These are phyloP conservation scores for Podaxis mareebaensis DNA, from an alignment of 768 basidiomycete genomes.

Conservation along the genomic window DNA sequence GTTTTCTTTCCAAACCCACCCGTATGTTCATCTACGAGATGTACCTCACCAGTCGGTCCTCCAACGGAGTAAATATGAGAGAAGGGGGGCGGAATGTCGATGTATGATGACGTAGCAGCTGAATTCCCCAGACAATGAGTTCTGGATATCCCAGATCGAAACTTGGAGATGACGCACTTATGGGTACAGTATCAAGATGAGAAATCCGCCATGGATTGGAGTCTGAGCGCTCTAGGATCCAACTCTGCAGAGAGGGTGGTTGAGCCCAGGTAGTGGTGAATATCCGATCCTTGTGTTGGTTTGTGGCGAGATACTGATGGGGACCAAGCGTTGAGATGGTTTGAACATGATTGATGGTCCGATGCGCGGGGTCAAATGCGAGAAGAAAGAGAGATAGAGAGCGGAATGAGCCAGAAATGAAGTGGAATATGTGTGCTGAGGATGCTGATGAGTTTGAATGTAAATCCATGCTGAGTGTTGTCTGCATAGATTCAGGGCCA, in stretches of 20 bases:
- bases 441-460: background rate
- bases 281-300: conserved; percentile 33
- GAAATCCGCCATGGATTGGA: conserved; percentile 29
- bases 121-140: background rate
- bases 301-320: conserved; percentile 50
- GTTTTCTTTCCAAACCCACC: conserved; percentile 43
- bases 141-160: background rate
- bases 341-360: conserved; percentile 40
- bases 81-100: conserved; percentile 47
- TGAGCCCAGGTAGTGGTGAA: conserved; percentile 55
- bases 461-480: background rate
- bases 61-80: conserved; percentile 50
- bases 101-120: conserved; percentile 59
- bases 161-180: conserved; percentile 34
- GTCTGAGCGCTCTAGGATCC: conserved; percentile 36
- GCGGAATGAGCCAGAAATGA: conserved; percentile 52
- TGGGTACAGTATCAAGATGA: conserved; percentile 44
- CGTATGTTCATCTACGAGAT: conserved; percentile 33
- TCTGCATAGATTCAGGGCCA: background rate
- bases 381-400: conserved; percentile 52
- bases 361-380: conserved; percentile 44
- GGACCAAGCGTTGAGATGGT: conserved; percentile 47
- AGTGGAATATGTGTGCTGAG: conserved; percentile 25
- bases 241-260: conserved; percentile 47
- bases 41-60: conserved; percentile 53